Evolutionary conservation across 108 stramenopile species (phyloP).

Genomic region (Cylindrotheca closterium): DNA sequence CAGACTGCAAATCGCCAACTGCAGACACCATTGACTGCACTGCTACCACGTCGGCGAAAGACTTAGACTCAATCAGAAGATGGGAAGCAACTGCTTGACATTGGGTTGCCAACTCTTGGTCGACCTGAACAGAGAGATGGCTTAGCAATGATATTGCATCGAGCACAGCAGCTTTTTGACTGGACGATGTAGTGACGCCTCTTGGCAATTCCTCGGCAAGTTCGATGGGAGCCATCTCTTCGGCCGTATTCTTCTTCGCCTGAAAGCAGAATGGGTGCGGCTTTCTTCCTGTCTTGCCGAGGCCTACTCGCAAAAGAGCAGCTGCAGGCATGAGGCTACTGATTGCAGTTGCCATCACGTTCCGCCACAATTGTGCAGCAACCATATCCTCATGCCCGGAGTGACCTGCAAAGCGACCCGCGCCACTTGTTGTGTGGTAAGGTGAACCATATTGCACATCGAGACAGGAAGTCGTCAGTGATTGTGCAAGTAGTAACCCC

Average conservation of each 20-base stretch:
- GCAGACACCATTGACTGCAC: slow-evolving; percentile 29
- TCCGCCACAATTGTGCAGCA: slow-evolving; percentile 42
- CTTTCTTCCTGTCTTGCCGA: slow-evolving; percentile 49
- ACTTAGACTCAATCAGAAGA: slow-evolving; percentile 41
- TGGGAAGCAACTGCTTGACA: slow-evolving; percentile 58
- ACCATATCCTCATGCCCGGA: slow-evolving; percentile 16
- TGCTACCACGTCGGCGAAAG: slow-evolving; percentile 39
- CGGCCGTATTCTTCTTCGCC: slow-evolving; percentile 8
- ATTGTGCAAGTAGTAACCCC: slow-evolving; percentile 63
- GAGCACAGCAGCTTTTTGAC: neutral
- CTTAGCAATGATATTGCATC: slow-evolving; percentile 44
- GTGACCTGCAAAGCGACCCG: neutral
- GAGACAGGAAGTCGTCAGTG: slow-evolving; percentile 42
- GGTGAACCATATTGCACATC: slow-evolving; percentile 12
- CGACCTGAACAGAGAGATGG: slow-evolving; percentile 27
- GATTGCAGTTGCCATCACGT: slow-evolving; percentile 42
- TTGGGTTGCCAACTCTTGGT: slow-evolving; percentile 23
- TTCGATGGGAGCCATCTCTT: slow-evolving; percentile 17
- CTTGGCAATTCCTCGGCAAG: slow-evolving; percentile 16
- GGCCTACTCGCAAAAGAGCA: slow-evolving; percentile 62
- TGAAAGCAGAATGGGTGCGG: slow-evolving; percentile 52
- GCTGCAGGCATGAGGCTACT: slow-evolving; percentile 60
- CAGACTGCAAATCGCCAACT: slow-evolving; percentile 9
- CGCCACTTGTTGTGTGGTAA: neutral
- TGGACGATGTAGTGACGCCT: neutral